These are phyloP conservation scores for Barnettozyma pratensis DNA, from an alignment of 805 yeast species.

Conservation along the genomic window DNA sequence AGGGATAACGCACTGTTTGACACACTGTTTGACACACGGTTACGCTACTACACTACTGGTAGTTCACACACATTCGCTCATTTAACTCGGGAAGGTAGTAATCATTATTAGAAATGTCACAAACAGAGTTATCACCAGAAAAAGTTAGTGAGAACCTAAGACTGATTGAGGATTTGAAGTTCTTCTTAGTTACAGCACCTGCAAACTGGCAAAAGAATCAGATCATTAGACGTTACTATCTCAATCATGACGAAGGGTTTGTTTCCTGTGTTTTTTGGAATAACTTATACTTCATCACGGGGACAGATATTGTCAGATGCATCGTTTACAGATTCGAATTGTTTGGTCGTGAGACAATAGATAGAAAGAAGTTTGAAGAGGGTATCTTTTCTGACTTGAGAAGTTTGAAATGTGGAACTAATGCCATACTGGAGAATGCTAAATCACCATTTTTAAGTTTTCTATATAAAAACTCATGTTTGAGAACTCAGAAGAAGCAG, in stretches of 20 bases:
- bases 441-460: constrained; percentile 80
- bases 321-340: constrained; percentile 83
- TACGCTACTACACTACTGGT: no score
- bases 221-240: constrained; percentile 75
- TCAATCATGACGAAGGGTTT: constrained; percentile 86
- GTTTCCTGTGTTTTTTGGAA: constrained; percentile 94
- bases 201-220: constrained; percentile 90
- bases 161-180: constrained; percentile 71
- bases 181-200: constrained; percentile 89
- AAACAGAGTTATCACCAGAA: constrained; percentile 3
- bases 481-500: constrained; percentile 93
- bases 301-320: constrained; percentile 93
- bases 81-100: no score
- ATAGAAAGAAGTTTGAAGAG: constrained; percentile 93
- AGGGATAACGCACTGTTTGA: not conserved
- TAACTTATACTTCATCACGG: constrained; percentile 82
- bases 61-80: no score
- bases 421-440: constrained; percentile 85
- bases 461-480: constrained; percentile 77
- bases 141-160: constrained; percentile 49
- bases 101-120: no score
- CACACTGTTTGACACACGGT: not conserved
- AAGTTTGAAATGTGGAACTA: constrained; percentile 76
- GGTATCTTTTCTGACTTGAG: constrained; percentile 91
- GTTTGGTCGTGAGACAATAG: constrained; percentile 79